phyloP scores from a whole-genome alignment of 257 asterid genomes.

The Penstemon davidsonii region DNA sequence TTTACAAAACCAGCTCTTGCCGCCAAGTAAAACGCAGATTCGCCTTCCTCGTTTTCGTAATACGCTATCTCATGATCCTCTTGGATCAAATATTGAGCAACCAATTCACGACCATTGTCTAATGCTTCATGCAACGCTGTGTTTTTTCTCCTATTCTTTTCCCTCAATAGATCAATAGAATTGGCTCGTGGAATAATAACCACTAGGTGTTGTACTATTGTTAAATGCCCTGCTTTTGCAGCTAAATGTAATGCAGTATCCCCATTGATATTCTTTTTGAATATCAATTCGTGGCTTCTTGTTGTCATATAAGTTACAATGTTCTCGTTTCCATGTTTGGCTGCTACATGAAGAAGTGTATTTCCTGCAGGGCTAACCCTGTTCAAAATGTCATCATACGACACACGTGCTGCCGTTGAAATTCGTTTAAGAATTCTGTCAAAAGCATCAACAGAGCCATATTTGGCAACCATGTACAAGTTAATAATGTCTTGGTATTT shows the following conservation, averaged over 20 bases:
- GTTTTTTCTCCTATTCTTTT: slow-evolving; percentile 22
- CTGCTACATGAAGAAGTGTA: slow-evolving; percentile 28
- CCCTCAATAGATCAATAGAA: slow-evolving; percentile 3
- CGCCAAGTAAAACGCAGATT: slow-evolving; percentile 34
- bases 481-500: background rate
- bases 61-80: slow-evolving; percentile 22
- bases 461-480: slow-evolving; percentile 23
- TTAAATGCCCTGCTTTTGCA: slow-evolving; percentile 34
- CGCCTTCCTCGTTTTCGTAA: slow-evolving; percentile 22
- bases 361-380: slow-evolving; percentile 27
- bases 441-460: slow-evolving; percentile 17
- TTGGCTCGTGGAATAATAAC: background rate
- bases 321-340: slow-evolving; percentile 2
- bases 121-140: slow-evolving; percentile 34
- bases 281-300: slow-evolving; percentile 1
- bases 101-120: background rate
- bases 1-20: slow-evolving; percentile 32
- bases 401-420: background rate
- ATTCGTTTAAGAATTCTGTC: background rate
- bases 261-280: slow-evolving; percentile 28
- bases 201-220: slow-evolving; percentile 17
- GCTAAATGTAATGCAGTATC: slow-evolving; percentile 43
- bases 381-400: background rate
- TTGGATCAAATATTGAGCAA: slow-evolving; percentile 24
- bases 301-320: background rate